Evolutionary conservation across 139 green algal species (phyloP).

Genomic region (Chlamydomonas urium): DNA sequence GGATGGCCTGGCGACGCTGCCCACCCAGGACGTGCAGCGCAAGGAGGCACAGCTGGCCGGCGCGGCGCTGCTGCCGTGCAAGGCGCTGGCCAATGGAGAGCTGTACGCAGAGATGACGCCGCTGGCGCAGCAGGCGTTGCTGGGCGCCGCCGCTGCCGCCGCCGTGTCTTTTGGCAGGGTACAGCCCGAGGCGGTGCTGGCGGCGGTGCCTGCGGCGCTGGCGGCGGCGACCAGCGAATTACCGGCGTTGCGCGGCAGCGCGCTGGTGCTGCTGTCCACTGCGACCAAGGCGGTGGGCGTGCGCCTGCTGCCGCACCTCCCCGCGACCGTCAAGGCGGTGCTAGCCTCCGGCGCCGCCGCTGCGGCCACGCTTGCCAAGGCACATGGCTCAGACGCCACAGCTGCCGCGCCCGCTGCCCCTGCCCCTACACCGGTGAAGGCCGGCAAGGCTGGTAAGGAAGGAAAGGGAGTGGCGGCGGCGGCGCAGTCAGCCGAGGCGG

Average conservation of each 20-base stretch:
- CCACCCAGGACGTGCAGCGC: conserved; percentile 11
- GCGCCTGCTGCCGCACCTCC: conserved; percentile 56
- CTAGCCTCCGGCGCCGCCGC: conserved; percentile 41
- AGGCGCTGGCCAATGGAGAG: background rate
- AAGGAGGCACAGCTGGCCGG: conserved; percentile 16
- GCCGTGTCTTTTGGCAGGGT: conserved; percentile 38
- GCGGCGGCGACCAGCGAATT: conserved; percentile 15
- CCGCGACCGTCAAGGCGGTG: conserved; percentile 33
- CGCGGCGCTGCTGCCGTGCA: conserved; percentile 29
- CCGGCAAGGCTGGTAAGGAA: background rate
- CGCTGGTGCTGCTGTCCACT: conserved; percentile 39
- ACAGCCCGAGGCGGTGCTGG: conserved; percentile 42
- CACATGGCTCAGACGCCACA: background rate
- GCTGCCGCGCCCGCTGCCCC: background rate
- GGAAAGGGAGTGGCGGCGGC: background rate
- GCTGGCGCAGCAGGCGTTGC: background rate
- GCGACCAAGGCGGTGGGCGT: conserved; percentile 40
- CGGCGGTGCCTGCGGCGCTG: conserved; percentile 48
- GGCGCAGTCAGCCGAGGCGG: conserved; percentile 2
- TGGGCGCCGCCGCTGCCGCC: conserved; percentile 7
- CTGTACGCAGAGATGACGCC: background rate
- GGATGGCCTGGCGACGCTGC: conserved; percentile 22
- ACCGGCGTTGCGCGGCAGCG: conserved; percentile 44
- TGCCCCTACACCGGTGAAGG: too few relatives aligned
- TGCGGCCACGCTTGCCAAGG: conserved; percentile 13